A percentile compares a stretch with the other conserved stretches of the same genome.
Conservation (phyloP, 192 early-diverging fungal species). For the Phycomyces nitens region DNA sequence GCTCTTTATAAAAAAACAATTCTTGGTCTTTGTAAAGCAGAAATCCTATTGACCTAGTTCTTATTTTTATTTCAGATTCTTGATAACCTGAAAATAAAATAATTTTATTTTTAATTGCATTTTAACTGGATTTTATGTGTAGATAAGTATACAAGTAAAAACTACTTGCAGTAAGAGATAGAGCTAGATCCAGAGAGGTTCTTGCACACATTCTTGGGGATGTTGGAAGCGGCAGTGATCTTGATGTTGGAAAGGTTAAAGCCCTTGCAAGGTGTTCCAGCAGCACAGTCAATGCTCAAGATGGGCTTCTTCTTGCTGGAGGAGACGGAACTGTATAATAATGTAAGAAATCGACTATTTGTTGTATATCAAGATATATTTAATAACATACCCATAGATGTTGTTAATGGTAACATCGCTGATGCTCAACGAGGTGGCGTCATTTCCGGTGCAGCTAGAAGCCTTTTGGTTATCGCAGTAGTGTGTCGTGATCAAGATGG, state of each 20-base stretch:
- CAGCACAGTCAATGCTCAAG: slow-evolving; percentile 16
- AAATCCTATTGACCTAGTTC: too few species aligned
- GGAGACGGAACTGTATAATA: not conserved
- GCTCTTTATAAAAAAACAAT: too few species aligned
- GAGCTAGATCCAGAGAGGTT: slow-evolving; percentile 20
- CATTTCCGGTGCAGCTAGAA: slow-evolving; percentile 34
- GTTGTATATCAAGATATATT: not conserved
- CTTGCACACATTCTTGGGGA: slow-evolving; percentile 7
- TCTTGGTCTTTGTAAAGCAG: too few species aligned
- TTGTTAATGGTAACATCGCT: slow-evolving; percentile 40
- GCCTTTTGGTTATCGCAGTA: slow-evolving; percentile 39
- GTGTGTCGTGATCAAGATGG: slow-evolving; percentile 42
- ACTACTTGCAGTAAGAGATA: slow-evolving; percentile 7
- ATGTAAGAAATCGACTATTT: not conserved
- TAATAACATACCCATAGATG: slow-evolving; percentile 32
- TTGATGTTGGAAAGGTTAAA: slow-evolving; percentile 8
- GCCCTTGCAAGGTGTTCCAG: slow-evolving; percentile 10
- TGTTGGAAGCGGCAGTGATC: slow-evolving; percentile 3
- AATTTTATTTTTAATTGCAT: too few species aligned
- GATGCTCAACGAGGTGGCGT: slow-evolving; percentile 33
- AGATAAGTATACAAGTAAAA: too few species aligned
- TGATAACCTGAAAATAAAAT: too few species aligned
- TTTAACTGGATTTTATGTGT: too few species aligned
- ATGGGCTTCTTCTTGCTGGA: slow-evolving; percentile 13
- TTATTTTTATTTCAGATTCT: too few species aligned